These are phyloP conservation scores for Bolboschoenus planiculmis DNA, from an alignment of 176 grass and related monocot species.

Conservation along the genomic window DNA sequence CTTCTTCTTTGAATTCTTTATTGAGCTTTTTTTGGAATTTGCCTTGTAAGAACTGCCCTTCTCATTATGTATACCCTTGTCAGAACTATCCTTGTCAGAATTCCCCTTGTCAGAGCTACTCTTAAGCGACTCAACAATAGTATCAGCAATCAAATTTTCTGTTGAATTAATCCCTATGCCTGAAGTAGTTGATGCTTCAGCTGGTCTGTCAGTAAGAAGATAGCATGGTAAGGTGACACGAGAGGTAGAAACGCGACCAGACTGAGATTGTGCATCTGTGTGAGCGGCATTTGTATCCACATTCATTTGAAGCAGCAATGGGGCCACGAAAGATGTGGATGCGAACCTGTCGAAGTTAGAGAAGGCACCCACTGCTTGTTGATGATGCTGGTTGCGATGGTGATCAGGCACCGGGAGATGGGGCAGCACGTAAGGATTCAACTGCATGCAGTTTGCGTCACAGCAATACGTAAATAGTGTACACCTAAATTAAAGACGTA, in stretches of 20 bases:
- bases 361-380: not conserved
- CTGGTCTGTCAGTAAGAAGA: not conserved
- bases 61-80: not conserved
- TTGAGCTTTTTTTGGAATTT: not conserved
- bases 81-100: not conserved
- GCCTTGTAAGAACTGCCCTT: not conserved
- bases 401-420: not conserved
- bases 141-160: not conserved
- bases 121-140: not conserved
- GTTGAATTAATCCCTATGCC: not conserved
- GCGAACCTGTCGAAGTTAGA: not conserved
- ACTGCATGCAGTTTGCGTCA: not conserved
- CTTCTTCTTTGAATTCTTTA: conserved; percentile 2
- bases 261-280: not conserved
- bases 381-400: not conserved
- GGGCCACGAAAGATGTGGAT: not conserved
- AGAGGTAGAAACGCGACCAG: not conserved
- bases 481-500: not conserved
- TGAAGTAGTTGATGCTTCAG: not conserved
- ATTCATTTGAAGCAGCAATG: not conserved
- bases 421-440: not conserved
- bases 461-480: not conserved
- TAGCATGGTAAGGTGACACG: not conserved
- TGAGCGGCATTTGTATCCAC: not conserved
- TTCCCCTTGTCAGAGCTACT: not conserved